phyloP scores from a whole-genome alignment of 2,329 filamentous ascomycete genomes.

The Aspergillus pseudoterreus region DNA sequence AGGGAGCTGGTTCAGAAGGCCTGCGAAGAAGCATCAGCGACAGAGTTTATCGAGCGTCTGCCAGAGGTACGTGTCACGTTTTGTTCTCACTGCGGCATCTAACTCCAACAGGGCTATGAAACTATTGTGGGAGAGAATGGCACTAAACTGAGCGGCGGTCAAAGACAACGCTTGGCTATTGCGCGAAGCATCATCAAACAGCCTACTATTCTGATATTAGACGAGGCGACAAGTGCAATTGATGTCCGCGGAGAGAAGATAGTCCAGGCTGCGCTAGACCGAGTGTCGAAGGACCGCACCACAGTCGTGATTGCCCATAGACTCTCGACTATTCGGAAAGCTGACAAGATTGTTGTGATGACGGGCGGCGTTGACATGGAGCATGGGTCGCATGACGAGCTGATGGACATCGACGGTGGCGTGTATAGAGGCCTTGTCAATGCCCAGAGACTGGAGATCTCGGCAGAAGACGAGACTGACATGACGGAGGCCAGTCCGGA shows the following conservation, averaged over 20 bases:
- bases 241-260: conserved; percentile 53
- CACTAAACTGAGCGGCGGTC: conserved; percentile 76
- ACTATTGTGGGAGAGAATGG: conserved; percentile 74
- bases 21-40: conserved; percentile 64
- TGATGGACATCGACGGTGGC: conserved; percentile 58
- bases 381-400: conserved; percentile 69
- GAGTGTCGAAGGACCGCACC: conserved; percentile 59
- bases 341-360: conserved; percentile 75
- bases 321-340: conserved; percentile 69
- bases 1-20: conserved; percentile 57
- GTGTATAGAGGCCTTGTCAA: conserved; percentile 66
- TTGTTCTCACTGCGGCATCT: background rate
- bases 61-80: conserved; percentile 35
- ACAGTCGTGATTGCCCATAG: conserved; percentile 77
- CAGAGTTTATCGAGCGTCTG: conserved; percentile 64
- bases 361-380: conserved; percentile 69
- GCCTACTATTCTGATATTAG: conserved; percentile 65
- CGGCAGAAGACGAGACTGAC: conserved; percentile 6
- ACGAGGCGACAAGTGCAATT: conserved; percentile 71
- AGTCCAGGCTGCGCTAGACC: conserved; percentile 53
- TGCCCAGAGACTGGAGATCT: conserved; percentile 31
- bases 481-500: conserved; percentile 1
- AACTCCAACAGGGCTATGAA: conserved; percentile 56
- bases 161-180: conserved; percentile 78
- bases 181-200: conserved; percentile 66